A percentile compares a stretch with the other conserved stretches of the same genome.
These are phyloP conservation scores for Tubosaeta sp. DNA, from an alignment of 768 basidiomycete species.

Conservation along the genomic window DNA sequence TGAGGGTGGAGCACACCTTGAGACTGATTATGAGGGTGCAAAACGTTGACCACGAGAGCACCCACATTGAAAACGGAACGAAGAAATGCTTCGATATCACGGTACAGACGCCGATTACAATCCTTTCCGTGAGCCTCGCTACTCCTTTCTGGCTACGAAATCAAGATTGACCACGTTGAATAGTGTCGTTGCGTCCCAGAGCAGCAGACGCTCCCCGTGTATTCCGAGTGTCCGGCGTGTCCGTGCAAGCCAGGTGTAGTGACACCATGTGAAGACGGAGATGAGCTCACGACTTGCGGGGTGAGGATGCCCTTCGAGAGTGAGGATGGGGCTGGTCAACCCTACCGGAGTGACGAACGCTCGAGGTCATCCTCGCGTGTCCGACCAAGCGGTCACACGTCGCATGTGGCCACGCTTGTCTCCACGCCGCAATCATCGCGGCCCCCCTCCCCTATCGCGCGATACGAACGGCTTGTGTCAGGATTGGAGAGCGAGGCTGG, in stretches of 20 bases:
- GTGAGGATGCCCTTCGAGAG: conserved; percentile 26
- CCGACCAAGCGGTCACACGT: not conserved
- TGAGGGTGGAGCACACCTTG: conserved; percentile 69
- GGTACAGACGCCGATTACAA: conserved; percentile 79
- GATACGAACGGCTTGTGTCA: conserved; percentile 79
- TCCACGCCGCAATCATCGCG: conserved; percentile 9
- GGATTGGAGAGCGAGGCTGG: conserved; percentile 84
- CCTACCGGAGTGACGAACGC: not conserved
- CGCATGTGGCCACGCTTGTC: not conserved
- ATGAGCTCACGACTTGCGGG: conserved; percentile 30
- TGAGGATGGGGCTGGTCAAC: not conserved
- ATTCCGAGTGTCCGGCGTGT: conserved; percentile 43
- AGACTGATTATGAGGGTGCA: conserved; percentile 83
- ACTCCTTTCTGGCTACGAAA: not conserved
- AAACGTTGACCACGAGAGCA: conserved; percentile 61
- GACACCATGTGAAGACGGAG: not conserved
- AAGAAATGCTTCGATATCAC: conserved; percentile 84
- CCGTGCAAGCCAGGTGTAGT: conserved; percentile 35
- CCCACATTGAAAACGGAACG: conserved; percentile 57
- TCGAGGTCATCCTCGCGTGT: conserved; percentile 1
- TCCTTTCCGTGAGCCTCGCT: conserved; percentile 69
- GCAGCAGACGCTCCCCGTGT: conserved; percentile 74
- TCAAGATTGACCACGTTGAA: not conserved
- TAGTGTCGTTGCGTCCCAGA: conserved; percentile 84
- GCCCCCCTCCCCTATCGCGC: conserved; percentile 29